Evolutionary conservation across 1,139 yeast genomes (phyloP), one percentile per base, ranked within the genome.

Genomic region (Candida sanyaensis): DNA sequence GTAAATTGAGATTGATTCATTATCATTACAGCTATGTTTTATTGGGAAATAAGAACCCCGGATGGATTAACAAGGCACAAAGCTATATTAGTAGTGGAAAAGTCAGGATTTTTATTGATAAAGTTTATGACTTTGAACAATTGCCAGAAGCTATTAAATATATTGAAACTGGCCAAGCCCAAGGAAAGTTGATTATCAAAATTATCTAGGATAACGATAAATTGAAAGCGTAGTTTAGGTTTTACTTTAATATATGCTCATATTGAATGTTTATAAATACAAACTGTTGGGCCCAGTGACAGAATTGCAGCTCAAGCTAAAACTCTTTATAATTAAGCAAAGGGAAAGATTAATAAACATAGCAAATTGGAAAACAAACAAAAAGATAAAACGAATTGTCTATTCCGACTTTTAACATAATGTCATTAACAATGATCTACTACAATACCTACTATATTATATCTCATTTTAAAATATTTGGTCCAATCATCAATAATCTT

Each of bases 131-230:
- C 5, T 73, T 85, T 56, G 74, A 69, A 3, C 75, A 84, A 12
- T 78, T 65, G 55, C 60, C 76, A 43, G 59, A 66, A 4, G 92
- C 89, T 0, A 59, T 77, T 45, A 75, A 76, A 5, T 69, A 65
- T 51, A 60, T 85, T 30, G 63, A 61, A 12, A 61, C 71, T 12
- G 77, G 79, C 48, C 69, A 63, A 44, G 83, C 85, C 3, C 73
- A 71, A 49, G 95, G 95, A 32, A 88, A 87, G 60, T 72, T 86
- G 36, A 75, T 86, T 6, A 52, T 80, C 28, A 60, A 61, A 51
- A 55, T 70, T 21, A 36, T 13, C 3, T 26, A 39, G 34, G 26
- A 12, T 17, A 29, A 10, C 10, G 17, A 36, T 11, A 36, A 36
- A 2, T 36, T 24, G 30, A 12, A 11, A 3, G 21, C 2, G 21